Evolutionary conservation across 164 flowering plant species (phyloP), one percentile per base, ranked within the genome.

Genomic region (Platanus orientalis): DNA sequence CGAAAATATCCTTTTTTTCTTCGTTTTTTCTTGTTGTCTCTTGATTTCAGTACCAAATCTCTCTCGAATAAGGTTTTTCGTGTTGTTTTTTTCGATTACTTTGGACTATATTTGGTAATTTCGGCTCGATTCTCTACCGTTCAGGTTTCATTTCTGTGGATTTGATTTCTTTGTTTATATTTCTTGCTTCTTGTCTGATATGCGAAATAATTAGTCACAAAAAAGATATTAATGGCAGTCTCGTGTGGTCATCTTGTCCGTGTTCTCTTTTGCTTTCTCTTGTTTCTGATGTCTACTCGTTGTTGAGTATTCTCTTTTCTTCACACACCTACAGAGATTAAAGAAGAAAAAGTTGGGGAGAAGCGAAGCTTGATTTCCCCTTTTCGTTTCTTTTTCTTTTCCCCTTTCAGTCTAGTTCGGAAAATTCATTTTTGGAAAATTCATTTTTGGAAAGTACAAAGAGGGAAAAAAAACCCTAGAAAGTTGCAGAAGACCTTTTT

Each of bases 271-370:
- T 19, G 4, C 4, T 17, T 45, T 14, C 49, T 58, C 51, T n/a
- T 9, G 23, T 39, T 58, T 60, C 27, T 59, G 69, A 52, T 68
- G 60, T 63, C 65, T 60, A 60, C 39, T 36, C 57, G 42, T 7
- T 24, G 1, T 54, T 45, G 61, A 57, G 55, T 61, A 36, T 58
- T 65, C 45, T 49, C 72, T 67, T 70, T 67, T 65, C 26, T 52
- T 34, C 19, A 16, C 45, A 57, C 68, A 64, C 76, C 56, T 44
- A 52, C 28, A 9, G 42, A 60, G 58, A 17, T 17, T 66, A 65
- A 59, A 59, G 61, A 66, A 47, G 34, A 48, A 54, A 63, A 25
- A 3, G 34, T 57, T 16, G 52, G 32, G 32, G 47, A 61, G 30
- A 61, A 61, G 64, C 20, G 16, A 61, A 49, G 32, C 40, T 51